A percentile compares a stretch with the other conserved stretches of the same genome.
Evolutionary conservation across 192 early-diverging fungal genomes (phyloP).

Genomic region (Coemansia umbellata): DNA sequence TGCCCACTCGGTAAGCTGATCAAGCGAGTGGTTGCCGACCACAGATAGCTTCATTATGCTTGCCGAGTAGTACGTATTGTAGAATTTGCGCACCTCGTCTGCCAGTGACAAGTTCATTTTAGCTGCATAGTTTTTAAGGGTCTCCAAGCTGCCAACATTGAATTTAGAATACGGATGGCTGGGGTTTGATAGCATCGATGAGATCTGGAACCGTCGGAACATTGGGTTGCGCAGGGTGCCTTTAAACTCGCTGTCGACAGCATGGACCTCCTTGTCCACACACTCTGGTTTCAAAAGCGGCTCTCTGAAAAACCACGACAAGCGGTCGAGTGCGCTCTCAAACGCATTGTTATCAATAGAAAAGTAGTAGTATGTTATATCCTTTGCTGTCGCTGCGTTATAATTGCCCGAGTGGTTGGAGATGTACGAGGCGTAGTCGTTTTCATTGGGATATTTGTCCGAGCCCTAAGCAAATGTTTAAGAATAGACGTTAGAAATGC

Average conservation of each 20-base stretch:
- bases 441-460: slow-evolving; percentile 64
- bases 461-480: slow-evolving; percentile 43
- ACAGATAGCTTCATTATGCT: slow-evolving; percentile 90
- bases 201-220: background rate
- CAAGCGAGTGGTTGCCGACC: slow-evolving; percentile 74
- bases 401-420: slow-evolving; percentile 14
- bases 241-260: slow-evolving; percentile 92
- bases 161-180: slow-evolving; percentile 77
- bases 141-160: slow-evolving; percentile 78
- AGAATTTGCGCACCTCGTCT: slow-evolving; percentile 75
- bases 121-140: slow-evolving; percentile 54
- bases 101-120: slow-evolving; percentile 65
- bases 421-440: slow-evolving; percentile 53
- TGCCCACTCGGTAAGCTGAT: slow-evolving; percentile 71
- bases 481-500: background rate
- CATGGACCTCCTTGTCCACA: slow-evolving; percentile 81
- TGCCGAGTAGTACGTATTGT: slow-evolving; percentile 81
- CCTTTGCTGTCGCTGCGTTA: slow-evolving; percentile 27
- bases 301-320: slow-evolving; percentile 80
- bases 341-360: slow-evolving; percentile 34
- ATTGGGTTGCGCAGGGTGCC: slow-evolving; percentile 69
- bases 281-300: slow-evolving; percentile 78
- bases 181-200: slow-evolving; percentile 32
- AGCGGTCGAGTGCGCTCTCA: slow-evolving; percentile 59
- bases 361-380: slow-evolving; percentile 18